A percentile compares a stretch with the other conserved stretches of the same genome.
These are phyloP conservation scores for Martensiomyces pterosporus DNA, from an alignment of 192 early-diverging fungal genomes.

Conservation along the genomic window DNA sequence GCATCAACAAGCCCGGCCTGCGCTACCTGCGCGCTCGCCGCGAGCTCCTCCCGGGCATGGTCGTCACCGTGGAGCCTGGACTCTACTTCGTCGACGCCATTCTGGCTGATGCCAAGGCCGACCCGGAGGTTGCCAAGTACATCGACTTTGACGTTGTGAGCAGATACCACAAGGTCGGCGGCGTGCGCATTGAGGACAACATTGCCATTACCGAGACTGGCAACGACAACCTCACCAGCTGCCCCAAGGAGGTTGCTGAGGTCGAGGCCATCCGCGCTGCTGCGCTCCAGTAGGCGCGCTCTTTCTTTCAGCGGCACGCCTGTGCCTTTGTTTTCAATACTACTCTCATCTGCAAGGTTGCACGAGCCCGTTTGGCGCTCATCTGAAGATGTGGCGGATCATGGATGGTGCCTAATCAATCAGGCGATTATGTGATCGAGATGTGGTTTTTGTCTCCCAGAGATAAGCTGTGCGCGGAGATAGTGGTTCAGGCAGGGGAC, in stretches of 20 bases:
- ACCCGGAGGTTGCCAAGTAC: constrained; percentile 55
- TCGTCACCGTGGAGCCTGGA: constrained; percentile 91
- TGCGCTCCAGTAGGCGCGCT: too few species aligned
- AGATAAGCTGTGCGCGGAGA: too few species aligned
- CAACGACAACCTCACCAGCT: constrained; percentile 76
- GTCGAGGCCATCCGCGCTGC: constrained; percentile 57
- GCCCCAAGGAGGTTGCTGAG: constrained; percentile 69
- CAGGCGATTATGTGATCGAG: too few species aligned
- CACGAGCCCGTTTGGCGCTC: too few species aligned
- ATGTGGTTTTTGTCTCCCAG: too few species aligned
- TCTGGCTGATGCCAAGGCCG: constrained; percentile 58
- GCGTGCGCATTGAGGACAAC: constrained; percentile 91
- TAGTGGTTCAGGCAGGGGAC: too few species aligned
- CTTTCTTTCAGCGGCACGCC: too few species aligned
- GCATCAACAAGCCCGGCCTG: constrained; percentile 67
- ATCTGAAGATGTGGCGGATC: too few species aligned
- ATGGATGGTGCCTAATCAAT: too few species aligned
- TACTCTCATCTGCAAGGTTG: too few species aligned
- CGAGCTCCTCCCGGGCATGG: constrained; percentile 71
- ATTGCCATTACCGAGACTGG: constrained; percentile 77
- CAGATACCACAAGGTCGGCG: constrained; percentile 75
- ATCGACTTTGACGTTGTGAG: constrained; percentile 65
- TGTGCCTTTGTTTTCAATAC: too few species aligned
- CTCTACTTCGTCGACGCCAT: constrained; percentile 87
- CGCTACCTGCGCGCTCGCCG: constrained; percentile 75